Percentiles rank a stretch among this genome's conserved stretches.
Evolutionary conservation across 352 stramenopile species (phyloP).

Genomic region (Globisporangium splendens): DNA sequence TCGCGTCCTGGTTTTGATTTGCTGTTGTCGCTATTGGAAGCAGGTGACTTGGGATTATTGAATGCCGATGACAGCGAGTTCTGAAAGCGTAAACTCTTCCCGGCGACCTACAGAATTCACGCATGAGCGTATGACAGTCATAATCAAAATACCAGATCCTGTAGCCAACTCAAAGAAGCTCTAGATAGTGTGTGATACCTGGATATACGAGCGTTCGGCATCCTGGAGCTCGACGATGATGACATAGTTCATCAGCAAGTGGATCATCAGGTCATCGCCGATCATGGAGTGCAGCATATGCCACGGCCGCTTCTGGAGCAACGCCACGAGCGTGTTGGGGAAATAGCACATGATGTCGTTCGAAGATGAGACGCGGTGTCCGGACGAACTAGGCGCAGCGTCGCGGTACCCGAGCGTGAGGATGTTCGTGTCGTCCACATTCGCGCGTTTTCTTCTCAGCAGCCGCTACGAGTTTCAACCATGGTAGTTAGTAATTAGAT

Average conservation of each 20-base stretch:
- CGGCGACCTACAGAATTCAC: constrained; percentile 27
- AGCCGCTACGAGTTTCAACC: constrained; percentile 20
- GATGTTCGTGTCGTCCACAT: constrained; percentile 53
- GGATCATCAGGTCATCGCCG: constrained; percentile 62
- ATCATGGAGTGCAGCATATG: constrained; percentile 43
- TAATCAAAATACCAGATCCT: background rate
- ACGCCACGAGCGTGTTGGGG: constrained; percentile 66
- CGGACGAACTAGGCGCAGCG: constrained; percentile 29
- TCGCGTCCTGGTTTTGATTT: background rate
- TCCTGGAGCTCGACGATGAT: constrained; percentile 43
- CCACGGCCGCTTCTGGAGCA: constrained; percentile 57
- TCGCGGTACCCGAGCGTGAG: constrained; percentile 69
- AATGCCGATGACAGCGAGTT: constrained; percentile 1
- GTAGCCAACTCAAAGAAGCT: no score
- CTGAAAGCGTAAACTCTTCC: constrained; percentile 44
- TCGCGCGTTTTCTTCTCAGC: constrained; percentile 30
- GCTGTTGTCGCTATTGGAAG: background rate
- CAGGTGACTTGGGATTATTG: background rate
- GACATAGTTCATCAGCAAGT: constrained; percentile 62
- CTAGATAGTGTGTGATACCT: constrained; percentile 24
- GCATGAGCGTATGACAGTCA: background rate
- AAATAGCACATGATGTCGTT: constrained; percentile 71
- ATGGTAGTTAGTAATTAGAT: no score
- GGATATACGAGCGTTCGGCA: constrained; percentile 36
- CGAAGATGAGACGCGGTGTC: constrained; percentile 49